Base-by-base conservation (phyloP, 1,284 basidiomycete species). In the Mrakiaceae sp. region DNA sequence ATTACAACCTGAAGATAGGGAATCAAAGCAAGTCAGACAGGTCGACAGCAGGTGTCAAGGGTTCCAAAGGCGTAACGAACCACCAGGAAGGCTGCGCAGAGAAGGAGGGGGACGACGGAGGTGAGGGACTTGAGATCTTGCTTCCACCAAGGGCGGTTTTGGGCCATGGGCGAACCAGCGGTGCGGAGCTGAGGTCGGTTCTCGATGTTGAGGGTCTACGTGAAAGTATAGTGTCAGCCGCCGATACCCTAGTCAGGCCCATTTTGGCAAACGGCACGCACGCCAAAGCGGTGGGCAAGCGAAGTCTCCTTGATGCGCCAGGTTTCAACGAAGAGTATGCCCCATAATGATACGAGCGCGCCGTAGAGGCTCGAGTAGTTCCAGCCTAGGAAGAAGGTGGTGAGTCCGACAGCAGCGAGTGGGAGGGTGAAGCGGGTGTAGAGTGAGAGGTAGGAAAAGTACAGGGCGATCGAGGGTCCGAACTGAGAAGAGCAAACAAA, bases 401-500 rank as follows among this genome's bases (percentile, higher is more conserved):
- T 59, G 42, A 83, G 70, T 0, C 88, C 88, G 27, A 86, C 76
- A 3, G 73, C 74, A 3, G 87, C 82, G 4, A 87, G 87, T 66
- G 89, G 82, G 14, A 86, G 71, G 48, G 94, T 82, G 44, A 86
- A 84, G 50, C 82, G 81, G 0, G 90, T 87, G 78, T 97, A 97
- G 66, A 83, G 83, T 3, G 85, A 83, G 9, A 97, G 80, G 78
- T 94, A 96, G 62, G 84, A 83, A 75, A 94, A 96, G 77, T 97
- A 96, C 42, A 94, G 82, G n/a, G 90, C 89, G 12, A 95, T 80
- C 0, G 84, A 81, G 71, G 91, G 90, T 12, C 93, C 90, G 72
- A 92, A 93, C 84, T 92, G 68, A 56, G n/a, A 54, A 11, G 70
- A n/a, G 42, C 53, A 62, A 60, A 11, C 55, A 53, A 53, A n/a